A percentile compares a stretch with the other conserved stretches of the same genome.
Conservation (phyloP, 441 rosid genomes). For the Populus hybrid region DNA sequence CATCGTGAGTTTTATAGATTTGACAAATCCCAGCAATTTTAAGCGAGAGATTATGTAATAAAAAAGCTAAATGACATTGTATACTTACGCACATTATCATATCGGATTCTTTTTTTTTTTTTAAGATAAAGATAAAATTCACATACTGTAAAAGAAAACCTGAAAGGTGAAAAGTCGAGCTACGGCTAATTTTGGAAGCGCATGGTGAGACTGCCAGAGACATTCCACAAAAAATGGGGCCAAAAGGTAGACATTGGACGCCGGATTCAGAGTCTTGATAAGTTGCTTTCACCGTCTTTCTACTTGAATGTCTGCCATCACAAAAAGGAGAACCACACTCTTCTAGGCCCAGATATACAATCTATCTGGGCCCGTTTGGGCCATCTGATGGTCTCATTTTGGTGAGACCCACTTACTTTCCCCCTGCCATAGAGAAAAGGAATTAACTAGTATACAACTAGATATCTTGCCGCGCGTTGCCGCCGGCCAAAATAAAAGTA, state of each 20-base stretch:
- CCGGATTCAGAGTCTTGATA: not conserved
- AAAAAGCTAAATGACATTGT: not conserved
- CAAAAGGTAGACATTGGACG: not conserved
- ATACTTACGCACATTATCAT: not conserved
- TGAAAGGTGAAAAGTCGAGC: not conserved
- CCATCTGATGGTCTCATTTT: not conserved
- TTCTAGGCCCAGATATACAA: conserved; percentile 13
- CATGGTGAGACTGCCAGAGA: not conserved
- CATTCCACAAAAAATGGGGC: not conserved
- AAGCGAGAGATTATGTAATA: not conserved
- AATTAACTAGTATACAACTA: not conserved
- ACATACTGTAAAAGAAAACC: not conserved
- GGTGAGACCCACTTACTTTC: conserved; percentile 17
- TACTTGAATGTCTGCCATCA: not conserved
- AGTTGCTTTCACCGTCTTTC: conserved; percentile 21
- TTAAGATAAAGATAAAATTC: not conserved
- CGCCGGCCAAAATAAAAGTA: too few relatives aligned
- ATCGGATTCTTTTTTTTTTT: too few relatives aligned
- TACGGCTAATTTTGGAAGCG: not conserved
- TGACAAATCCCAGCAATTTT: not conserved
- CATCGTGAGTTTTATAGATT: too few relatives aligned
- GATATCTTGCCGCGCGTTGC: too few relatives aligned
- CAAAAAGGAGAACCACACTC: not conserved
- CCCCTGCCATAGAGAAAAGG: not conserved
- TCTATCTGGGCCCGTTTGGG: conserved; percentile 4